Base-by-base conservation (phyloP, 2,329 filamentous ascomycete genomes). In the Stagonosporopsis cucurbitacearum region DNA sequence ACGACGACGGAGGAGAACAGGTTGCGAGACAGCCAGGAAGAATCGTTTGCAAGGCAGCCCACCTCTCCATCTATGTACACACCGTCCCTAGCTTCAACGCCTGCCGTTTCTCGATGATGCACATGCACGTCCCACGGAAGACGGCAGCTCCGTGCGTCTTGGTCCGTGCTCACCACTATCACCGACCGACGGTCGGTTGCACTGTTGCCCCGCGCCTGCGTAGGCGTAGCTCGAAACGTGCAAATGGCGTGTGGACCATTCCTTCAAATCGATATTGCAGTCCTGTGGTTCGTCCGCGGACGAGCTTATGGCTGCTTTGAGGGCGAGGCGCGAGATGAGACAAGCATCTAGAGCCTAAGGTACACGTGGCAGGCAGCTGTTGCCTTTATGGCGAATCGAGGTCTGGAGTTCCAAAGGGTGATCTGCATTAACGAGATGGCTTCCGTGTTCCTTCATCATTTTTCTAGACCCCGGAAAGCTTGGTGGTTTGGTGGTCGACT, bases 21-120 rank as follows among this genome's bases (percentile, higher is more conserved):
- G 17, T 20, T 40, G 37, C 37, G 37, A 15, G 28, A 42, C 39
- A 41, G 13, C 7, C 6, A 5, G 30, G 6, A 32, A 5, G 13
- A 32, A n/a, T 15, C n/a, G 30, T 32, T 15, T 15, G 30, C 30
- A 32, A 32, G 30, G 13, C 30, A 32, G 5, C 30, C 30, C 30
- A 32, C 30, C 6, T 12, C 11, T 30, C 28, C 13, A n/a, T 32
- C 30, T 32, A 26, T 26, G 25, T 26, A 20, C 35, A 23, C 46
- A 36, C 39, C 46, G 35, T 37, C 45, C 41, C 50, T 41, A 50
- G 45, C 46, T 33, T 32, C 46, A 32, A 51, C 56, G 50, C 56
- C 43, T 58, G 46, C 39, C 45, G 56, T 55, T 48, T 55, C 55
- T 54, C 44, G 32, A 57, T 57, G 54, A 57, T 52, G 53, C 53